Conservation (phyloP, 139 green algal genomes). For the Chlorella sp. region DNA sequence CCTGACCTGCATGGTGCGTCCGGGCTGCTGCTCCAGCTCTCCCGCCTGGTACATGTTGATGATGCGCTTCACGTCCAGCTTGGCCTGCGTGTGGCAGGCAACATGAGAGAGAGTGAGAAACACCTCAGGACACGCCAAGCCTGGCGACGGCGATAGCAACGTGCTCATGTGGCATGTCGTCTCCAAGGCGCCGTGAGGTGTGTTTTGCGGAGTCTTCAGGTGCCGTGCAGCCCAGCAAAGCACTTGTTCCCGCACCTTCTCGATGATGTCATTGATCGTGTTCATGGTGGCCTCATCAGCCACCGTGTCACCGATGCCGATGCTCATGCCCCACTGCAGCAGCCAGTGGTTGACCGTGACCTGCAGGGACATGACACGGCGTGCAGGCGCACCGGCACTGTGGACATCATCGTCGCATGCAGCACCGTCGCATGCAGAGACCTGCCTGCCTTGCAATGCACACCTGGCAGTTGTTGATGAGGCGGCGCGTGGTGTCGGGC, state of each 20-base stretch:
- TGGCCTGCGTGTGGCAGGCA: conserved; percentile 41
- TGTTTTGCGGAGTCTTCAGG: too few relatives aligned
- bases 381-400: too few relatives aligned
- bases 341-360: conserved; percentile 95
- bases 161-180: too few relatives aligned
- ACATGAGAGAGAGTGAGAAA: not conserved
- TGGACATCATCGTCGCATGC: too few relatives aligned
- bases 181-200: too few relatives aligned
- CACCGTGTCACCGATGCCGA: conserved; percentile 97
- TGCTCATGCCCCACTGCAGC: conserved; percentile 85
- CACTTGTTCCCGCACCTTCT: conserved; percentile 29
- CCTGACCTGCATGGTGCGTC: conserved; percentile 64
- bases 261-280: conserved; percentile 90
- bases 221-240: not conserved
- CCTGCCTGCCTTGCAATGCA: too few relatives aligned
- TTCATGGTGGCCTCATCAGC: conserved; percentile 87
- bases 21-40: conserved; percentile 87
- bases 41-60: conserved; percentile 80
- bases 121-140: too few relatives aligned
- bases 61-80: conserved; percentile 79
- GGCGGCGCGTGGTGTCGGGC: conserved; percentile 68
- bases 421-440: too few relatives aligned
- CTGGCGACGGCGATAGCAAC: too few relatives aligned
- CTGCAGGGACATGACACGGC: too few relatives aligned
- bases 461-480: conserved; percentile 52